These are phyloP conservation scores for Tephrocybe sp. DNA, from an alignment of 768 basidiomycete species.

Conservation along the genomic window DNA sequence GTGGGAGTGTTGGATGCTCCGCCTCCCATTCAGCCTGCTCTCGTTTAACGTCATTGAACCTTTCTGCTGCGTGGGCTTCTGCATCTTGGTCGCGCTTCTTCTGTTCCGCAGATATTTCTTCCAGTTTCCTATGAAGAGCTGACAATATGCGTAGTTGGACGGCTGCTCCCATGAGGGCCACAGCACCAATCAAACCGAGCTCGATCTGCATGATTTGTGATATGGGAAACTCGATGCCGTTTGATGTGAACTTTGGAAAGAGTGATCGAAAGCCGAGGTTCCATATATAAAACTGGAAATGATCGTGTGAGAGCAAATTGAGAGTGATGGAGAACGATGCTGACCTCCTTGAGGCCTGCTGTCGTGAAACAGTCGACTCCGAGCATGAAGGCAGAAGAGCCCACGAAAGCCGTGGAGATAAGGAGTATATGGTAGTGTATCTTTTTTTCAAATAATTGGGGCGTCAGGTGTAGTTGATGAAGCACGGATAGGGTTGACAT, in stretches of 20 bases:
- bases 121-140: constrained; percentile 74
- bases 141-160: constrained; percentile 87
- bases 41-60: constrained; percentile 58
- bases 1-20: constrained; percentile 66
- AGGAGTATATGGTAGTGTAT: constrained; percentile 87
- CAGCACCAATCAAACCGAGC: constrained; percentile 80
- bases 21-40: constrained; percentile 88
- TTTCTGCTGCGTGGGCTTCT: constrained; percentile 68
- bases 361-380: constrained; percentile 94
- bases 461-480: constrained; percentile 11
- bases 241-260: constrained; percentile 71
- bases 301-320: not conserved
- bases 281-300: constrained; percentile 89
- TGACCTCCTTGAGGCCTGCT: constrained; percentile 88
- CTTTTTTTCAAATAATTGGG: constrained; percentile 29
- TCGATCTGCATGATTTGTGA: constrained; percentile 93
- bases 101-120: constrained; percentile 76
- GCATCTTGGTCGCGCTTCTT: constrained; percentile 70
- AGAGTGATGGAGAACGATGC: constrained; percentile 14
- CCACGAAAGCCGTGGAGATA: constrained; percentile 84
- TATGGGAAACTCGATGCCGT: constrained; percentile 75
- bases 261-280: constrained; percentile 83
- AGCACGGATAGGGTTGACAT: constrained; percentile 14
- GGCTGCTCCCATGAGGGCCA: constrained; percentile 83
- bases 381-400: constrained; percentile 85